Base-by-base conservation (phyloP, 305 asterid species). In the Fraxinus nigra region DNA sequence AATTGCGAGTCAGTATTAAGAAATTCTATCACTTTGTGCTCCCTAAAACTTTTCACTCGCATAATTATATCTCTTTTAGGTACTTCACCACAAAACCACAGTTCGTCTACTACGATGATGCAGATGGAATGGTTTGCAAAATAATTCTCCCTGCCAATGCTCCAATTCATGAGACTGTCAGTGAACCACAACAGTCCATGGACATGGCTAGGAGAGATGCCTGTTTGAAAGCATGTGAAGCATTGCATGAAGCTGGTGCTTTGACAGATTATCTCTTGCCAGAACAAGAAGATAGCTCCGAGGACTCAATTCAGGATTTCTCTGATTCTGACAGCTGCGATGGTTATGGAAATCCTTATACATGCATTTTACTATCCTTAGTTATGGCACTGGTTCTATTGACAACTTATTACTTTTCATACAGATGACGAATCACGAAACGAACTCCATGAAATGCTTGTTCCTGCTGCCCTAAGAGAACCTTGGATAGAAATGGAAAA, bases 241-340 rank as follows among this genome's bases (percentile, higher is more conserved):
- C 87, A 51, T 87, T 97, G 86, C 98, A 97, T 87, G 94, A 89
- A 88, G 82, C 92, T 76, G 98, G 98, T 83, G 98, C 98, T 22
- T 90, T 97, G 81, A 93, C 95, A 76, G 96, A 97, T 88, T 91
- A 90, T 91, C 98, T 97, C 78, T 91, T 97, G 92, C 97, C 97
- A 3, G 98, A 91, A 85, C 90, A 91, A 85, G 86, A 91, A 81
- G 89, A 86, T 33, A 84, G 56, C n/a, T 38, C 32, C 65, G 97
- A 89, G 76, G 96, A 92, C 79, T 78, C 81, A 74, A 77, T 79
- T 80, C 81, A 83, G 34, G 92, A 87, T 67, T 78, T 80, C 30
- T 85, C 92, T 78, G 95, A 93, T 89, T 91, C 90, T 78, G 97
- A 90, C 77, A 84, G 78, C 77, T 84, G 61, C 83, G 94, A 89